Percentiles rank a stretch among this genome's conserved stretches.
Conservation (phyloP, 1,284 basidiomycete genomes). For the Ustilago vetiveriae region DNA sequence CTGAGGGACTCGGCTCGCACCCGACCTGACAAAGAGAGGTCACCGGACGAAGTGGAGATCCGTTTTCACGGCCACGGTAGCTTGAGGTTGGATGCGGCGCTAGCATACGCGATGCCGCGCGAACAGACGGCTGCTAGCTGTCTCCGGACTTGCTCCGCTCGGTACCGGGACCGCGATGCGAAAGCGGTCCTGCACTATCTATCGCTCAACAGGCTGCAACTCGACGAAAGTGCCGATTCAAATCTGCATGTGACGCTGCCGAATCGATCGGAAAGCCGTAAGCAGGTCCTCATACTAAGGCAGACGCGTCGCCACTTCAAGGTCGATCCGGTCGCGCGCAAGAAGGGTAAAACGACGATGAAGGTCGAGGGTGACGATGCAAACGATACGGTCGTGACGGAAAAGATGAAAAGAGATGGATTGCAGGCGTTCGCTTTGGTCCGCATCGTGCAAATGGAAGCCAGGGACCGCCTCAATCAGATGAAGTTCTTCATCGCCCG, state of each 20-base stretch:
- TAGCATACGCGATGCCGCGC: slow-evolving; percentile 18
- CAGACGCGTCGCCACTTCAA: slow-evolving; percentile 6
- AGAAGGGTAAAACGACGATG: not conserved
- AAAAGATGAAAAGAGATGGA: slow-evolving; percentile 20
- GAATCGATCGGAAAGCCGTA: slow-evolving; percentile 8
- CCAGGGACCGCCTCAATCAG: slow-evolving; percentile 30
- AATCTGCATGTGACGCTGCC: slow-evolving; percentile 12
- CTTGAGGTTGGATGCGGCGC: not conserved
- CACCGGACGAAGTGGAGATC: not conserved
- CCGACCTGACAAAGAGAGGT: slow-evolving; percentile 12
- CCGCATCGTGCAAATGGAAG: slow-evolving; percentile 25
- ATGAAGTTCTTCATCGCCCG: slow-evolving; percentile 32
- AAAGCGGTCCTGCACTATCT: slow-evolving; percentile 18
- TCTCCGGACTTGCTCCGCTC: slow-evolving; percentile 1
- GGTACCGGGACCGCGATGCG: slow-evolving; percentile 13
- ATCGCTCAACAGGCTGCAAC: slow-evolving; percentile 20
- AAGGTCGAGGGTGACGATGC: not conserved
- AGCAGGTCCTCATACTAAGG: slow-evolving; percentile 8
- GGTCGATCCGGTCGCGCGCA: not conserved
- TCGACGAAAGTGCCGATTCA: slow-evolving; percentile 9
- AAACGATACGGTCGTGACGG: slow-evolving; percentile 3
- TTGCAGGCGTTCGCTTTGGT: slow-evolving; percentile 20
- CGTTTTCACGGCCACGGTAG: not conserved
- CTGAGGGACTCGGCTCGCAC: slow-evolving; percentile 9
- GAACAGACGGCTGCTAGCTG: slow-evolving; percentile 5